phyloP scores from a whole-genome alignment of 164 flowering plant species.

The Buxus sempervirens region DNA sequence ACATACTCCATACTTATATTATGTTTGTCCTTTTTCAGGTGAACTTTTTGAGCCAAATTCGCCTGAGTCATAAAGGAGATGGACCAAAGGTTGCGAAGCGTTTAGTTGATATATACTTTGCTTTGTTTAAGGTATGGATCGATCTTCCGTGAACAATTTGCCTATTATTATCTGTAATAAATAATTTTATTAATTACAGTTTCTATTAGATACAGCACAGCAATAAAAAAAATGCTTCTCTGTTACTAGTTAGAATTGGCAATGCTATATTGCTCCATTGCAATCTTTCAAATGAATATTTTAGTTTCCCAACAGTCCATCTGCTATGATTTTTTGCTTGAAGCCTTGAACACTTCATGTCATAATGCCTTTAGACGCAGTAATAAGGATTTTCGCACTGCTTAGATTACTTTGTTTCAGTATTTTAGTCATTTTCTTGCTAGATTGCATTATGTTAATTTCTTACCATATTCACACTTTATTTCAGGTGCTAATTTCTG shows the following conservation, averaged over 20 bases:
- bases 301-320: too few species aligned
- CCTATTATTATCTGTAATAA: too few species aligned
- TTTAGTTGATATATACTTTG: constrained; percentile 89
- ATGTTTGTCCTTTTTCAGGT: constrained; percentile 40
- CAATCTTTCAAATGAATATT: too few species aligned
- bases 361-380: neutral
- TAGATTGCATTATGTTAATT: neutral
- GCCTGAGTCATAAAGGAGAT: constrained; percentile 71
- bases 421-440: neutral
- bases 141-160: neutral
- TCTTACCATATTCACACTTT: neutral
- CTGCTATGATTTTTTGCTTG: too few species aligned
- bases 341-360: too few species aligned
- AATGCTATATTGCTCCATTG: too few species aligned
- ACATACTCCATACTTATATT: neutral
- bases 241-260: too few species aligned
- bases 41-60: constrained; percentile 82
- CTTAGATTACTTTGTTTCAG: neutral
- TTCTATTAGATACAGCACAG: too few species aligned
- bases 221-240: too few species aligned
- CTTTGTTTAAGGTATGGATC: constrained; percentile 75
- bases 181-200: neutral
- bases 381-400: neutral
- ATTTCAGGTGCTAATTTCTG: constrained; percentile 69
- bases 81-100: constrained; percentile 94